These are phyloP conservation scores for Coemansia sp. DNA, from an alignment of 192 early-diverging fungal species.

Conservation along the genomic window DNA sequence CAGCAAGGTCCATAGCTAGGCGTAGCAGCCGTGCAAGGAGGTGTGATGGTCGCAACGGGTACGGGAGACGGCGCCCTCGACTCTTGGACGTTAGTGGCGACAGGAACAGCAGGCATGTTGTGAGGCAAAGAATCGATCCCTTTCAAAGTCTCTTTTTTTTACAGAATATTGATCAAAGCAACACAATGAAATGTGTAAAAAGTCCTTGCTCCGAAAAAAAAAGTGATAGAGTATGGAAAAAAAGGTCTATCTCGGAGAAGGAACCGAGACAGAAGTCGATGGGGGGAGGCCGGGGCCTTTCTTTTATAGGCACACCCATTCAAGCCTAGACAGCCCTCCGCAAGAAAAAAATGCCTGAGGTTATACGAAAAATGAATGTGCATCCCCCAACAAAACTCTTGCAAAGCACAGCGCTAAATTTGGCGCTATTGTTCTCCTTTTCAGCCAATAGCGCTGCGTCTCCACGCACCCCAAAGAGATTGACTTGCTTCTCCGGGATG, in stretches of 20 bases:
- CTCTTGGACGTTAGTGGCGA: conserved; percentile 51
- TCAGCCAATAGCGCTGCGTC: neutral
- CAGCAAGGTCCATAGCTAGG: conserved; percentile 39
- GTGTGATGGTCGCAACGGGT: conserved; percentile 24
- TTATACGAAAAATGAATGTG: neutral
- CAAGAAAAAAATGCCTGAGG: neutral
- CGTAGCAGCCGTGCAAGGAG: conserved; percentile 47
- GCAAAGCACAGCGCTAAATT: neutral
- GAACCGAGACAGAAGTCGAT: conserved; percentile 34
- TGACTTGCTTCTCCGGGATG: neutral
- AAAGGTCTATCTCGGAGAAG: conserved; percentile 57
- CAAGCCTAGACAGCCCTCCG: neutral
- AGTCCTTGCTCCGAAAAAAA: conserved; percentile 47
- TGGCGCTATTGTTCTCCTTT: neutral
- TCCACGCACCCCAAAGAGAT: neutral
- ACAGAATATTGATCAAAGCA: conserved; percentile 7
- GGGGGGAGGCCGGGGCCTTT: neutral
- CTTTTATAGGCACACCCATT: conserved; percentile 40
- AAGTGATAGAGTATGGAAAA: conserved; percentile 31
- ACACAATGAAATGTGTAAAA: neutral
- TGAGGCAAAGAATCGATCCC: neutral
- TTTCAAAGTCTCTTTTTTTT: neutral
- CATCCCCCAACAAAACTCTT: neutral
- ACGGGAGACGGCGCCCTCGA: conserved; percentile 46
- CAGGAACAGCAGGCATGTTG: conserved; percentile 41